Evolutionary conservation across 306 rosid genomes (phyloP).

Genomic region (Dalbergia cochinchinensis): DNA sequence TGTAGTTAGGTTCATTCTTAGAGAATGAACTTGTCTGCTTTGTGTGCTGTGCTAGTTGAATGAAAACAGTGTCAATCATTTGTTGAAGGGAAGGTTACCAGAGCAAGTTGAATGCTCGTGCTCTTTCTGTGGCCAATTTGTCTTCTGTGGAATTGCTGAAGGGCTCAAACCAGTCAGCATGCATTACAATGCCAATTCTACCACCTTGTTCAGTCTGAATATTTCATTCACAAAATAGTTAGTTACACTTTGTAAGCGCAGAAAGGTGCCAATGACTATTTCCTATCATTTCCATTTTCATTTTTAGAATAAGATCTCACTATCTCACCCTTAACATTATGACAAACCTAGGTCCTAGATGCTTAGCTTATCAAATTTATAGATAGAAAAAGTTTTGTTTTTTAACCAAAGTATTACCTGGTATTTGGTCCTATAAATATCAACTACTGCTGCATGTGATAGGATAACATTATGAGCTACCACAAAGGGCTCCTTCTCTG

Average conservation of each 20-base stretch:
- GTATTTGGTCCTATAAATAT: slow-evolving; percentile 58
- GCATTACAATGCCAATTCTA: slow-evolving; percentile 37
- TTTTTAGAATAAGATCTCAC: not conserved
- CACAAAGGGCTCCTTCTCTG: slow-evolving; percentile 67
- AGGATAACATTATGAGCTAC: slow-evolving; percentile 65
- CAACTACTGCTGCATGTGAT: slow-evolving; percentile 65
- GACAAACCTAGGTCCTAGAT: too few species aligned
- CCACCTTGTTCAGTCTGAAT: slow-evolving; percentile 62
- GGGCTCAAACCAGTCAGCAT: slow-evolving; percentile 62
- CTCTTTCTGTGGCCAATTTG: slow-evolving; percentile 66
- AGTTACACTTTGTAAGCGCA: not conserved
- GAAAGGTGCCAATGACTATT: not conserved
- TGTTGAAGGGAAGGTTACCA: slow-evolving; percentile 47
- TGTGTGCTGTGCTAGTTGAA: not conserved
- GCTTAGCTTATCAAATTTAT: too few species aligned
- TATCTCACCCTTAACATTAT: not conserved
- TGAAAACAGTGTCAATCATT: not conserved
- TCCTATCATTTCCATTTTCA: not conserved
- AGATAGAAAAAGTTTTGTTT: too few species aligned
- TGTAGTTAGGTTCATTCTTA: not conserved
- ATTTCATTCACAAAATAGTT: slow-evolving; percentile 17
- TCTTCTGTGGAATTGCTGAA: slow-evolving; percentile 62
- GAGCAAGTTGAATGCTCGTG: slow-evolving; percentile 52
- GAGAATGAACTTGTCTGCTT: not conserved
- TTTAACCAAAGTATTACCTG: slow-evolving; percentile 46